These are phyloP conservation scores for Saccharum officinarum DNA, from an alignment of 176 grass and related monocot species.

Conservation along the genomic window DNA sequence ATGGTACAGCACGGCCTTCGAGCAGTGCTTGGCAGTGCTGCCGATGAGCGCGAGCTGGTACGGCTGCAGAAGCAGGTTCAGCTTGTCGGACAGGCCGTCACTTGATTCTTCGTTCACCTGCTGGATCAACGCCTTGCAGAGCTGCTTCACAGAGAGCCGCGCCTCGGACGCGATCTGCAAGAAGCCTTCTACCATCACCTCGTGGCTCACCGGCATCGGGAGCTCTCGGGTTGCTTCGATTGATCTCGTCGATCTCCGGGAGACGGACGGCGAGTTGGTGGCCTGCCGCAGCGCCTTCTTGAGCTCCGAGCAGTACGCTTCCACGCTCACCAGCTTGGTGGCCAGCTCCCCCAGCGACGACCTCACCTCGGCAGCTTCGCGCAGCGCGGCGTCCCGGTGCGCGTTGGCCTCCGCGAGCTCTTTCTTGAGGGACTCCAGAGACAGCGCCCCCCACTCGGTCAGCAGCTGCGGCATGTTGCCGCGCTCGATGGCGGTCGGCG, in stretches of 20 bases:
- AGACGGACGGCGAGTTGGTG: slow-evolving; percentile 37
- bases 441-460: slow-evolving; percentile 82
- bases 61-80: slow-evolving; percentile 61
- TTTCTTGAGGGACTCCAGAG: slow-evolving; percentile 68
- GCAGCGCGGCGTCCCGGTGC: slow-evolving; percentile 66
- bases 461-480: slow-evolving; percentile 81
- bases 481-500: slow-evolving; percentile 51
- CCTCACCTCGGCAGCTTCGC: slow-evolving; percentile 67
- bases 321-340: slow-evolving; percentile 65
- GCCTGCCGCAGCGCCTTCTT: slow-evolving; percentile 72
- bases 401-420: slow-evolving; percentile 75
- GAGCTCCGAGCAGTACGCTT: slow-evolving; percentile 76
- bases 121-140: slow-evolving; percentile 74
- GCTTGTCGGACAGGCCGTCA: slow-evolving; percentile 53
- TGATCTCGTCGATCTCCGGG: slow-evolving; percentile 58
- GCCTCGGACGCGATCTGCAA: slow-evolving; percentile 84
- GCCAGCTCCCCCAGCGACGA: slow-evolving; percentile 66
- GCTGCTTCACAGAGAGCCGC: slow-evolving; percentile 72
- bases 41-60: slow-evolving; percentile 35
- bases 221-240: slow-evolving; percentile 35
- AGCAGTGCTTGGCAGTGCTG: slow-evolving; percentile 31
- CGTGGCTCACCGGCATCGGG: slow-evolving; percentile 68
- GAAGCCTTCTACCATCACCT: slow-evolving; percentile 91
- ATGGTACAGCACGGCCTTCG: slow-evolving; percentile 65
- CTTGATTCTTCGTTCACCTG: slow-evolving; percentile 50